phyloP scores from a whole-genome alignment of 495 filamentous ascomycete genomes.

The Pseudoneurospora amorphoporcata region DNA sequence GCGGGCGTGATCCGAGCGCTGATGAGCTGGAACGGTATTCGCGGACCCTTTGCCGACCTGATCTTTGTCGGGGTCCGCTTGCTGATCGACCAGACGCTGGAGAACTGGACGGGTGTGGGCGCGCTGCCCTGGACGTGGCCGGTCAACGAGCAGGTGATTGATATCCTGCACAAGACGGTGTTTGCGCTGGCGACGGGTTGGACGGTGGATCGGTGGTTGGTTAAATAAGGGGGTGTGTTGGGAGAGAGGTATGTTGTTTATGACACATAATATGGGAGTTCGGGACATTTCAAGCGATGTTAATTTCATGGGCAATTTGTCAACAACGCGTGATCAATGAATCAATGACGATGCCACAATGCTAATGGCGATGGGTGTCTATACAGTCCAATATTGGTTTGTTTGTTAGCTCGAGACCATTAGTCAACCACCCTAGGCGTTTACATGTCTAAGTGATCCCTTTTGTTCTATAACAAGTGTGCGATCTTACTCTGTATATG shows the following conservation, averaged over 20 bases:
- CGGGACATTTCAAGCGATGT: background rate
- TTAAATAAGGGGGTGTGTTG: background rate
- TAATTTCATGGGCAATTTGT: no score
- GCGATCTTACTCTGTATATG: no score
- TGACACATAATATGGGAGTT: background rate
- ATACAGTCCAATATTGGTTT: background rate
- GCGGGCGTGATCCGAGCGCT: slow-evolving; percentile 8
- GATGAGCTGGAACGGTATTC: slow-evolving; percentile 21
- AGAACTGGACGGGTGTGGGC: slow-evolving; percentile 20
- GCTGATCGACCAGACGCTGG: slow-evolving; percentile 23
- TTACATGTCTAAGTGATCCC: no score
- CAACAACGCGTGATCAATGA: no score
- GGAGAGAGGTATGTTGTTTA: background rate
- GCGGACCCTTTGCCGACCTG: slow-evolving; percentile 24
- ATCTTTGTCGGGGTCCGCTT: slow-evolving; percentile 20
- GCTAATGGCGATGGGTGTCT: background rate
- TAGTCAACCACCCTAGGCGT: no score
- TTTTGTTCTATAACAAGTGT: no score
- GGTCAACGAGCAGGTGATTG: slow-evolving; percentile 20
- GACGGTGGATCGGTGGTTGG: slow-evolving; percentile 14
- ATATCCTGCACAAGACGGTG: slow-evolving; percentile 24
- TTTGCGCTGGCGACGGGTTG: slow-evolving; percentile 22
- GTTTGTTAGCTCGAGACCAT: no score
- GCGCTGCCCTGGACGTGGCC: slow-evolving; percentile 22
- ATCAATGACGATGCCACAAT: no score